Evolutionary conservation across 208 protist genomes (phyloP).

Genomic region (Spongospora subterranea): DNA sequence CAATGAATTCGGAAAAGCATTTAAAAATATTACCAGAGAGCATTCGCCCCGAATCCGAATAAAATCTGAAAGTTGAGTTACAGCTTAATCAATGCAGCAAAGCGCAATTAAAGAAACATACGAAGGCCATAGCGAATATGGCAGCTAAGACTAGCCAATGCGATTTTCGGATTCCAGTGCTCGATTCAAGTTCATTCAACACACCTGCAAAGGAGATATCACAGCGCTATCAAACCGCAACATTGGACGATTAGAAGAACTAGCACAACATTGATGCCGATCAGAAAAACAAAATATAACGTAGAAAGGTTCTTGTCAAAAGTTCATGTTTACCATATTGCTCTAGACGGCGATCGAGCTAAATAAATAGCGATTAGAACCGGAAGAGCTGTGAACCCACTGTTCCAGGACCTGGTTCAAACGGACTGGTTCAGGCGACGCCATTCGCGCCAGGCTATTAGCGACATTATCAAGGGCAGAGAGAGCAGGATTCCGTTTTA

Average conservation of each 20-base stretch:
- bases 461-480: slow-evolving; percentile 4
- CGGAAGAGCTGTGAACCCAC: not conserved
- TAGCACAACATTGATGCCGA: too few relatives aligned
- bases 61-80: not conserved
- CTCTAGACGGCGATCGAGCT: slow-evolving; percentile 21
- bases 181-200: slow-evolving; percentile 12
- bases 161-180: not conserved
- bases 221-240: too few relatives aligned
- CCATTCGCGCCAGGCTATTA: not conserved
- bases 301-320: not conserved
- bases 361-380: not conserved
- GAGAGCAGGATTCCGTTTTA: not conserved
- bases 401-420: not conserved
- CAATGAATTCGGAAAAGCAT: not conserved
- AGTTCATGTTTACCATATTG: slow-evolving; percentile 15
- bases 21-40: not conserved
- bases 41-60: slow-evolving; percentile 21
- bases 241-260: too few relatives aligned
- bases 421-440: slow-evolving; percentile 1
- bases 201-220: slow-evolving; percentile 13
- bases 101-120: not conserved
- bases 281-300: not conserved
- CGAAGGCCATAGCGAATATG: slow-evolving; percentile 5
- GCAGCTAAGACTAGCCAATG: slow-evolving; percentile 21
- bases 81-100: not conserved